A percentile compares a stretch with the other conserved stretches of the same genome.
phyloP scores from a whole-genome alignment of 2,329 filamentous ascomycete genomes.

The Fusarium xyrophilum region DNA sequence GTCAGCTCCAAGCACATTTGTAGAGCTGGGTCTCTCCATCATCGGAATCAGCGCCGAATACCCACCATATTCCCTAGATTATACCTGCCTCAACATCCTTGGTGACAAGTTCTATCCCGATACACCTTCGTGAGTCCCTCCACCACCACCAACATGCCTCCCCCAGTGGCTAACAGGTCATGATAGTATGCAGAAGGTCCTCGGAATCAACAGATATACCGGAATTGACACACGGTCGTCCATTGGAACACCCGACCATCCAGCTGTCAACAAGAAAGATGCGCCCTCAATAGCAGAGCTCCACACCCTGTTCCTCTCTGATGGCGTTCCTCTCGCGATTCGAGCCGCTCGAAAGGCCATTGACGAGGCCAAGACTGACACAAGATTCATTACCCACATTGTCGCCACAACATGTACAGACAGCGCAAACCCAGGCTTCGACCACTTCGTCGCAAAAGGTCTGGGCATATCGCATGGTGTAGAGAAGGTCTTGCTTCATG shows the following conservation, averaged over 20 bases:
- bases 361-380: conserved; percentile 59
- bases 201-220: conserved; percentile 68
- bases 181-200: conserved; percentile 66
- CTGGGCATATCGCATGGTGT: conserved; percentile 64
- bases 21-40: conserved; percentile 66
- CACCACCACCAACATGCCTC: not conserved
- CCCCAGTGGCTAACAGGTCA: not conserved
- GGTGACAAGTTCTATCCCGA: conserved; percentile 65
- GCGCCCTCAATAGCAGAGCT: conserved; percentile 62
- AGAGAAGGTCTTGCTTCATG: conserved; percentile 71
- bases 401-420: conserved; percentile 74
- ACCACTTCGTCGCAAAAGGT: conserved; percentile 67
- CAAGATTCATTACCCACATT: conserved; percentile 67
- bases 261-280: conserved; percentile 62
- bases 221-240: conserved; percentile 70
- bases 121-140: conserved; percentile 62
- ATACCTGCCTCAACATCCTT: conserved; percentile 59
- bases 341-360: conserved; percentile 62
- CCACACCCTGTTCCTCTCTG: conserved; percentile 61
- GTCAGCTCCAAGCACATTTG: conserved; percentile 52
- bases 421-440: conserved; percentile 72
- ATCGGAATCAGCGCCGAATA: conserved; percentile 66
- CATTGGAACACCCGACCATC: conserved; percentile 66
- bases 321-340: conserved; percentile 65
- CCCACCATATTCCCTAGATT: conserved; percentile 61